phyloP scores from a whole-genome alignment of 228 moss, liverwort and hornwort genomes.

The Sphagnum fallax region DNA sequence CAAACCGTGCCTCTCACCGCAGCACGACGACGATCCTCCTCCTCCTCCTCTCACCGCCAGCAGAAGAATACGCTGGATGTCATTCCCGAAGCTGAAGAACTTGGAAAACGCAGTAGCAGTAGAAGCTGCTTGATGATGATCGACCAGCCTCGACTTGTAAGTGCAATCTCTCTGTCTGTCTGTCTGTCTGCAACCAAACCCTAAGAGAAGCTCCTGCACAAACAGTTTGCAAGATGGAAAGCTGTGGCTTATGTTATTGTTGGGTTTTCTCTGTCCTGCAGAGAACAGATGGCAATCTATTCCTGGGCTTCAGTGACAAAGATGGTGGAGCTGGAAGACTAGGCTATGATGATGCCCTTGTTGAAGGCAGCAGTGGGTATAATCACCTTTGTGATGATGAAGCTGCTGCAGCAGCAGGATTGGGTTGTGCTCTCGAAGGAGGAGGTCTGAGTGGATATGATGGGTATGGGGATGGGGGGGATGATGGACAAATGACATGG shows the following conservation, averaged over 20 bases:
- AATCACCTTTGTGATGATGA: no score
- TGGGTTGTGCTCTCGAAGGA: constrained; percentile 53
- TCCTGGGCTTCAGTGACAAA: background rate
- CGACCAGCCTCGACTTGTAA: constrained; percentile 38
- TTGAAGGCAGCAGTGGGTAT: no score
- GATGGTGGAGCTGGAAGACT: background rate
- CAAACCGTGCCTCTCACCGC: constrained; percentile 54
- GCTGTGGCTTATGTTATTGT: background rate
- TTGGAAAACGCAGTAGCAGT: constrained; percentile 25
- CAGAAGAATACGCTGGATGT: constrained; percentile 29
- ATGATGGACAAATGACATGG: constrained; percentile 76
- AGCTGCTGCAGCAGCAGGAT: background rate
- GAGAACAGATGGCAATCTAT: background rate
- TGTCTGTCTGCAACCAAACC: background rate
- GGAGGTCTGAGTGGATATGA: constrained; percentile 24
- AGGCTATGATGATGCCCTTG: no score
- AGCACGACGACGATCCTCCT: constrained; percentile 19
- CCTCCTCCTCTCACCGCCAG: constrained; percentile 12
- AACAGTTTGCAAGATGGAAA: no score
- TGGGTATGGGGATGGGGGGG: constrained; percentile 15
- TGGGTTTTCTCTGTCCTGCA: background rate
- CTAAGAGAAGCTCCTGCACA: no score
- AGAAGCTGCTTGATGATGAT: constrained; percentile 11
- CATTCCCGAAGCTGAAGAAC: constrained; percentile 64
- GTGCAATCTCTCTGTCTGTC: background rate